Conservation (phyloP, 257 asterid species). For the Solanum arcanum region DNA sequence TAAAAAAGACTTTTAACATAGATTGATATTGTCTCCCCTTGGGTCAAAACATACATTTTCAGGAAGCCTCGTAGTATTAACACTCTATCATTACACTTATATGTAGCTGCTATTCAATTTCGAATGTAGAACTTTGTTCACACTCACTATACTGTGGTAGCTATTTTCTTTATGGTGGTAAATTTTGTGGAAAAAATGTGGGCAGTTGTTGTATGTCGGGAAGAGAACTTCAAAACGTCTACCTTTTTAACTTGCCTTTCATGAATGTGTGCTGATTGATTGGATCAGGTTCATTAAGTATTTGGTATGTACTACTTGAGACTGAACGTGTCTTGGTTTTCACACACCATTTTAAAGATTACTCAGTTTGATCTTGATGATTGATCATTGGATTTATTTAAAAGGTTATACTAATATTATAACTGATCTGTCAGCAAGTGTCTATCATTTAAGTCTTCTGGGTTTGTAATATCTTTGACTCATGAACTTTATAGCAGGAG, state of each 20-base stretch:
- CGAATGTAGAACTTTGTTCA: neutral
- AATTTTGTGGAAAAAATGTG: neutral
- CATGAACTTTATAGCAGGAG: conserved; percentile 45
- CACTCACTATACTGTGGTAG: neutral
- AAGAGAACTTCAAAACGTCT: neutral
- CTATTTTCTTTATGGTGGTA: neutral
- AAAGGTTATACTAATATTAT: neutral
- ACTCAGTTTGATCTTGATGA: neutral
- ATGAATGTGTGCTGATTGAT: neutral
- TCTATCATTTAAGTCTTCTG: neutral
- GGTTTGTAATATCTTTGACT: neutral
- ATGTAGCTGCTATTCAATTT: neutral
- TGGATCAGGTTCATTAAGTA: neutral
- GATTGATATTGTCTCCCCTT: neutral
- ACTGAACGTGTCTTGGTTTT: neutral
- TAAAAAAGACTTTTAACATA: neutral
- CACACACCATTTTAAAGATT: neutral
- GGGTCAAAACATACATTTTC: neutral
- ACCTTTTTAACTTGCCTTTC: neutral
- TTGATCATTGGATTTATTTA: neutral
- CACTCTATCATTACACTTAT: neutral
- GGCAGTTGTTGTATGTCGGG: neutral
- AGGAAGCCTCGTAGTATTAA: neutral
- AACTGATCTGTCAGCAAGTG: neutral
- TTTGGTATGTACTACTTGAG: neutral